Conservation (phyloP, 306 rosid species). For the Quercus wislizeni region DNA sequence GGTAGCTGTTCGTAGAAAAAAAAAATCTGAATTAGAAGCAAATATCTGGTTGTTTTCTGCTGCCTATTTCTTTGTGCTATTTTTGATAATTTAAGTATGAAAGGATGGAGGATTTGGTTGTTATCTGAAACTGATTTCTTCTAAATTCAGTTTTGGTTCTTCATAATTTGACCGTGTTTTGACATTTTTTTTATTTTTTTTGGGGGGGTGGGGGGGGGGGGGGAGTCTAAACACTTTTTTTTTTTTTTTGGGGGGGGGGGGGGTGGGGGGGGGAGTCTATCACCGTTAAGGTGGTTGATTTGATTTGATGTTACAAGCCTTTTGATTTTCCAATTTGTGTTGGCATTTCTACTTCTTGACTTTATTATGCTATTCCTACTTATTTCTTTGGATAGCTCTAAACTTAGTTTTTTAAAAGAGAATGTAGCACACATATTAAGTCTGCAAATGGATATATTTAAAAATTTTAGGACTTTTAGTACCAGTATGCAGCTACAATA, state of each 20-base stretch:
- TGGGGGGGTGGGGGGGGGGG: too few relatives aligned
- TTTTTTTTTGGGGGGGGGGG: too few relatives aligned
- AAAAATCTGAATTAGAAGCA: too few relatives aligned
- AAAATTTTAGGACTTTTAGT: neutral
- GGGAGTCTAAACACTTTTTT: too few relatives aligned
- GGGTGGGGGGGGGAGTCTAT: too few relatives aligned
- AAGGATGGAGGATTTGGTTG: neutral
- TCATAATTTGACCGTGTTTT: neutral
- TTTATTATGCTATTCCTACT: neutral
- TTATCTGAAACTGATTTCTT: neutral
- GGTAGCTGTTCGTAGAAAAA: too few relatives aligned
- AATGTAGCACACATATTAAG: neutral
- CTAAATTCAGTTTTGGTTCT: neutral
- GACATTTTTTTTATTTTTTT: too few relatives aligned
- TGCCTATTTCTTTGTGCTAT: neutral
- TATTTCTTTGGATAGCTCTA: neutral
- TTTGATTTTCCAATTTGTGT: neutral
- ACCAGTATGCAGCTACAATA: neutral
- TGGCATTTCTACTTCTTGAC: neutral
- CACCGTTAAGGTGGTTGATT: neutral
- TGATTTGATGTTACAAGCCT: neutral
- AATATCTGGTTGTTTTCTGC: neutral
- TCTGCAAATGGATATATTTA: neutral
- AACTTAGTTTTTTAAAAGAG: neutral
- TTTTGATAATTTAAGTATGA: neutral